These are phyloP conservation scores for Ascochyta viciae-villosae DNA, from an alignment of 2,329 filamentous ascomycete genomes.

Conservation along the genomic window DNA sequence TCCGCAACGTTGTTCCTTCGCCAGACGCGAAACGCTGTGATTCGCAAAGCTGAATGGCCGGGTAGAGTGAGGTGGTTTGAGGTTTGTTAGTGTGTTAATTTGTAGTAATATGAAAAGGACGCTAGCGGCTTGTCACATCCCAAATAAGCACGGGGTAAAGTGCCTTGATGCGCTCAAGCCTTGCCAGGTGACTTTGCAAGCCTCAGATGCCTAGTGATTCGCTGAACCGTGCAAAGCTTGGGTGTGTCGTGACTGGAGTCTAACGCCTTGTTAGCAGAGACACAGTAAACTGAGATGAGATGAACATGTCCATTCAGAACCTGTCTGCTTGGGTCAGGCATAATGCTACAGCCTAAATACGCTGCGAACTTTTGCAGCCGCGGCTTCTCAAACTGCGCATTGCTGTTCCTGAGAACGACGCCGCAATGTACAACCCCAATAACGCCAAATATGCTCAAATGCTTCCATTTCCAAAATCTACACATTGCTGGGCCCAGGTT, in stretches of 20 bases:
- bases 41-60: slow-evolving; percentile 21
- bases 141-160: slow-evolving; percentile 8
- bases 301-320: slow-evolving; percentile 1
- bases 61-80: slow-evolving; percentile 21
- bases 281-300: neutral
- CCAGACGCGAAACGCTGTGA: neutral
- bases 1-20: neutral
- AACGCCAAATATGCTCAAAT: slow-evolving; percentile 32
- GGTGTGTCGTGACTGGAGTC: neutral
- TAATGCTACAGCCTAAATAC: slow-evolving; percentile 15
- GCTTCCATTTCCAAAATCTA: slow-evolving; percentile 22
- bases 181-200: slow-evolving; percentile 8
- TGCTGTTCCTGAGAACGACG: neutral
- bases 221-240: slow-evolving; percentile 11
- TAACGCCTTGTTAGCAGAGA: neutral
- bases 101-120: slow-evolving; percentile 12
- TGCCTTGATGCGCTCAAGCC: slow-evolving; percentile 16
- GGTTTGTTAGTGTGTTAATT: slow-evolving; percentile 24
- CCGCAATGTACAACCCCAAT: neutral
- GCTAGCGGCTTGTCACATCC: slow-evolving; percentile 12
- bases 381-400: slow-evolving; percentile 1
- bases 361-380: neutral
- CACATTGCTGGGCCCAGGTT: slow-evolving; percentile 45
- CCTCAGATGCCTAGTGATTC: slow-evolving; percentile 6
- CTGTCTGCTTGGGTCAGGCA: neutral